Evolutionary conservation across 176 grass and related monocot species (phyloP), one percentile per base, ranked within the genome.

Genomic region (Carex parvula): DNA sequence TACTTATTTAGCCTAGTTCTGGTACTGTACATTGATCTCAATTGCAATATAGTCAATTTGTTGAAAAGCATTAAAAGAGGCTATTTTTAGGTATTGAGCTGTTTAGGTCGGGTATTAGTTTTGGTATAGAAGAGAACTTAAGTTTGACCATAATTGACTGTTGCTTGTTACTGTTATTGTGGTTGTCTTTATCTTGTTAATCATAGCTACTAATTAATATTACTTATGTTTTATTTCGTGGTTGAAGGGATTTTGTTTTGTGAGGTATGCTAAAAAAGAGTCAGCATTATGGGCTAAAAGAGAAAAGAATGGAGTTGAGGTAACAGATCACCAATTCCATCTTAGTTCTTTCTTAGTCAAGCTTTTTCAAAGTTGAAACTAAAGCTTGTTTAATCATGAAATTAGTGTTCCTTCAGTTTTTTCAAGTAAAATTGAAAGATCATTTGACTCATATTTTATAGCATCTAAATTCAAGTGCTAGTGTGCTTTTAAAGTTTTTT

Each of bases 231-330:
- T 70, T 75, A 9, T 54, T n/a, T 87, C 74, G 54, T 79, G 10
- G 50, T 86, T 56, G 83, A 78, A 97, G 94, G 94, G 94, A 85
- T 97, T 88, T 86, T 92, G 91, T 55, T 97, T 97, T 78, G 94
- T 97, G 20, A 26, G 94, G 56, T 97, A 91, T 86, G 46, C 71
- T 58, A 74, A 88, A 74, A 93, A 85, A 83, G 91, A 91, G 55
- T 81, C 88, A 18, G 91, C 94, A 88, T 84, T 77, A 60, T 78
- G 29, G 48, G 94, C 94, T 68, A 83, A 85, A 82, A 91, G 85
- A 64, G 81, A 89, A 89, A 93, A 87, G 54, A 86, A 93, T 87
- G 89, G 89, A 70, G 60, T 84, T 37, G 71, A 90, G 89, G 94
- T 85, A 93, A n/a, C n/a, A 71, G n/a, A 29, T 30, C 17, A 56